Base-by-base conservation (phyloP, 2,329 filamentous ascomycete genomes). In the Taxawa tesnikishii region DNA sequence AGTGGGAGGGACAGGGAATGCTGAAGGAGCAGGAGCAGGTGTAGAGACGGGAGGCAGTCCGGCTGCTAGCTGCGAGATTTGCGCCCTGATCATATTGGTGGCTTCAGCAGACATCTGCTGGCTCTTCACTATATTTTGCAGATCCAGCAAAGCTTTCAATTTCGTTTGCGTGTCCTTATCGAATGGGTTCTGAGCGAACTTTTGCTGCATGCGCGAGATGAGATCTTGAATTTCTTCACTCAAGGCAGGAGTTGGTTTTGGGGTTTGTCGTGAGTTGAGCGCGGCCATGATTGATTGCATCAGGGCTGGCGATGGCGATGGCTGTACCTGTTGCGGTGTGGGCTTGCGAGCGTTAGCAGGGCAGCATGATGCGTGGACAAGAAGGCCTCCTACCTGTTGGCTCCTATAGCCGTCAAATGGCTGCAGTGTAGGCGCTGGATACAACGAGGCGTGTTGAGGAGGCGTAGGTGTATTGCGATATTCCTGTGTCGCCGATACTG, bases 211-310 rank as follows among this genome's bases (percentile, higher is more conserved):
- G 44, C 72, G 72, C 49, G 68, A 59, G 54, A 94, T 83, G 46
- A 94, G 67, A 49, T 73, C 75, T 48, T 81, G 75, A 54, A 94
- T 78, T 60, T 94, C 85, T 62, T 71, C 73, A 60, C 83, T 84
- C 56, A 96, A 68, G 50, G 75, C 72, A 50, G 82, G 78, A 6
- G 48, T 37, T 17, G 54, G 49, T 15, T 40, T 38, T 4, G 31
- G 23, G 4, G 39, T 38, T 18, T 41, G 40, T 31, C 28, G 42
- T 4, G 41, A 34, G n/a, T 35, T 36, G 6, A 41, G 27, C 6
- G 30, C 29, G 12, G 38, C 38, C 6, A 37, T 34, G 3, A 41
- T 15, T 4, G 38, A 41, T 13, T 31, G 36, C 4, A 31, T 28
- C 4, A 38, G 30, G 10, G 38, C 36, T 15, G 36, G 32, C 11